A percentile compares a stretch with the other conserved stretches of the same genome.
These are phyloP conservation scores for Hawksworthiomyces lignivorus DNA, from an alignment of 2,329 filamentous ascomycete species.

Conservation along the genomic window DNA sequence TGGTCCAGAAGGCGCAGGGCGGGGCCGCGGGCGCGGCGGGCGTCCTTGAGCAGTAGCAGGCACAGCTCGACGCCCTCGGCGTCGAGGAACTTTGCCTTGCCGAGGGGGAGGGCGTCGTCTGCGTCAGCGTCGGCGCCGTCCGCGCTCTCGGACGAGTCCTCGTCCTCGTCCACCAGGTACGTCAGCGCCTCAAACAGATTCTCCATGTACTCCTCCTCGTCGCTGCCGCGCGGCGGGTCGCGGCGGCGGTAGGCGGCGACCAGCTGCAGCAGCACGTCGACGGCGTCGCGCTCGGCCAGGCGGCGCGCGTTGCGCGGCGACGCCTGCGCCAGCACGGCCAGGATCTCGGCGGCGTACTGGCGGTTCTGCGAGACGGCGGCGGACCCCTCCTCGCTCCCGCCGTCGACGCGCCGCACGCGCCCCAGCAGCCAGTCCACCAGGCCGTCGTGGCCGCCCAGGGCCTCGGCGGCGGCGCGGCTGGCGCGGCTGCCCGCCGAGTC, in stretches of 20 bases:
- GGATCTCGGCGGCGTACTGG: slow-evolving; percentile 85
- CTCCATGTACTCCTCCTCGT: slow-evolving; percentile 92
- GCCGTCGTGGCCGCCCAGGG: slow-evolving; percentile 59
- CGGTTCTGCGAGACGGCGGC: slow-evolving; percentile 72
- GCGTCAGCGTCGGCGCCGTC: slow-evolving; percentile 19
- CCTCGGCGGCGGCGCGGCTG: slow-evolving; percentile 56
- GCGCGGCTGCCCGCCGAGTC: no score
- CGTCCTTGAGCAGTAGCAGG: slow-evolving; percentile 85
- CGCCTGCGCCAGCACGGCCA: slow-evolving; percentile 80
- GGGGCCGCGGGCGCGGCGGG: slow-evolving; percentile 58
- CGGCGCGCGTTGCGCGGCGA: slow-evolving; percentile 57
- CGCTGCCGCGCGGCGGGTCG: slow-evolving; percentile 75
- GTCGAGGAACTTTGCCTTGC: slow-evolving; percentile 76
- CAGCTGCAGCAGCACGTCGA: slow-evolving; percentile 75
- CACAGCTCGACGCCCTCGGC: slow-evolving; percentile 88
- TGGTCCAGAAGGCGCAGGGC: slow-evolving; percentile 81
- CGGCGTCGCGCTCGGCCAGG: slow-evolving; percentile 59
- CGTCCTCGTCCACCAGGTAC: slow-evolving; percentile 66
- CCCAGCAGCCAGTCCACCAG: slow-evolving; percentile 68
- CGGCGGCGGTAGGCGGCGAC: slow-evolving; percentile 77
- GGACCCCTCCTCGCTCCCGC: background rate
- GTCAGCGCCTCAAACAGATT: slow-evolving; percentile 85
- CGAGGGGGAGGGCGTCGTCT: slow-evolving; percentile 23
- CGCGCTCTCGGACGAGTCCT: slow-evolving; percentile 34
- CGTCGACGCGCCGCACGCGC: slow-evolving; percentile 50